A percentile compares a stretch with the other conserved stretches of the same genome.
Conservation (phyloP, 2,329 filamentous ascomycete species). For the Blastomyces parvus region DNA sequence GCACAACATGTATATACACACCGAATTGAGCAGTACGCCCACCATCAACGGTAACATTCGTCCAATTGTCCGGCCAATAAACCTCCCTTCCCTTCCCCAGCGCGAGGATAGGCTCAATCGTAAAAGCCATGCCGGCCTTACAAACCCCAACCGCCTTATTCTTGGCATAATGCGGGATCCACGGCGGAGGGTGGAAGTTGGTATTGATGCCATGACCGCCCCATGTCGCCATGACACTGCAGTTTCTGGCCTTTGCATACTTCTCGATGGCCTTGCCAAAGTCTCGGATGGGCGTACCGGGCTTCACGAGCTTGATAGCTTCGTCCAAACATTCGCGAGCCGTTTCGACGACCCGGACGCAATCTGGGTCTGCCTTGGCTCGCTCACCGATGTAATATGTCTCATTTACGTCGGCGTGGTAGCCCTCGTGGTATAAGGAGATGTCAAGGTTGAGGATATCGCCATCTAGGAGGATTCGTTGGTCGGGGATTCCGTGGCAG, state of each 20-base stretch:
- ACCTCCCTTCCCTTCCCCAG: slow-evolving; percentile 74
- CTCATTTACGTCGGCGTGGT: slow-evolving; percentile 88
- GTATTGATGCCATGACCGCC: slow-evolving; percentile 86
- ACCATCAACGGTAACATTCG: slow-evolving; percentile 77
- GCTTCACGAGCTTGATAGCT: slow-evolving; percentile 79
- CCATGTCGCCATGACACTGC: slow-evolving; percentile 80
- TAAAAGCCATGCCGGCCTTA: slow-evolving; percentile 91
- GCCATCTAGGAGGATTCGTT: slow-evolving; percentile 69
- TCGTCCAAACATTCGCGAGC: slow-evolving; percentile 73
- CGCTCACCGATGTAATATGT: slow-evolving; percentile 89
- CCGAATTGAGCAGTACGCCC: slow-evolving; percentile 80
- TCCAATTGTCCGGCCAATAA: slow-evolving; percentile 96
- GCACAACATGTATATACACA: slow-evolving; percentile 12
- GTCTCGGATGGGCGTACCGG: slow-evolving; percentile 74
- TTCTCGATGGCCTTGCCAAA: slow-evolving; percentile 88
- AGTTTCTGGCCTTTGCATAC: slow-evolving; percentile 66
- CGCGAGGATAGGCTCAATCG: slow-evolving; percentile 91
- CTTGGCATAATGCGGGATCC: slow-evolving; percentile 88
- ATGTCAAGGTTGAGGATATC: slow-evolving; percentile 94
- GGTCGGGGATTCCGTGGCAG: slow-evolving; percentile 89
- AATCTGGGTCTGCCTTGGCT: slow-evolving; percentile 67
- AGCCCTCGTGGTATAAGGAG: slow-evolving; percentile 79
- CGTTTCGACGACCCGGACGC: slow-evolving; percentile 74
- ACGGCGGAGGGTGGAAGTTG: slow-evolving; percentile 80
- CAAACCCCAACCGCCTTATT: slow-evolving; percentile 87